Base-by-base conservation (phyloP, 2,329 filamentous ascomycete genomes). In the Verruconis gallopava region DNA sequence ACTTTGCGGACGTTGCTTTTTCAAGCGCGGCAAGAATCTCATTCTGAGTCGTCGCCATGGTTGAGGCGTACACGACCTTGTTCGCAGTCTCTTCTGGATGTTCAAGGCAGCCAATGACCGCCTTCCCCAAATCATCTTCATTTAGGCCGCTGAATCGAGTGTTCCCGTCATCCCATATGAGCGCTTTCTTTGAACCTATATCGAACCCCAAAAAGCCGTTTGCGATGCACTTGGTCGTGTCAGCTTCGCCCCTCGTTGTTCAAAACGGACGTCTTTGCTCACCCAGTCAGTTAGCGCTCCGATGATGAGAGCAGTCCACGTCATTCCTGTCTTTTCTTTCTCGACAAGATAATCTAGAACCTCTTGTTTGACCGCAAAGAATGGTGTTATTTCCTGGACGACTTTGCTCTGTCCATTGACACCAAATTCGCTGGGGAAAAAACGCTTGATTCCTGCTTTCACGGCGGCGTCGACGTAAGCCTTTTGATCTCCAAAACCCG, bases 371-470 rank as follows among this genome's bases (percentile, higher is more conserved):
- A 42, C 40, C 9, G 40, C 40, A 21, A 42, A 42, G 33, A 42
- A 42, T 12, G 40, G 40, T 4, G 21, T 21, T 32, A 42, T 9
- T 19, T 42, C 22, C 21, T 22, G 39, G 15, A 39, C 40, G 14
- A 20, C 18, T 6, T 40, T 22, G 19, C 40, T 42, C 30, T 42
- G 40, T 5, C 33, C 40, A 42, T 42, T 42, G 30, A 44, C 36
- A 17, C 42, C 30, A 36, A 42, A 44, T 22, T 44, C 42, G 42
- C 38, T 42, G 12, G 42, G 42, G n/a, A 43, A 34, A 39, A 44
- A 44, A 12, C 42, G 42, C 17, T 43, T 44, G 20, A 44, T 36
- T 4, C 42, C 42, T 18, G 42, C 42, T 15, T 11, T 35, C 22
- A 44, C 42, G 18, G 42, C 42, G 5, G 42, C 42, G 20, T 44